Evolutionary conservation across 164 flowering plant species (phyloP).

Genomic region (Umbellularia californica): DNA sequence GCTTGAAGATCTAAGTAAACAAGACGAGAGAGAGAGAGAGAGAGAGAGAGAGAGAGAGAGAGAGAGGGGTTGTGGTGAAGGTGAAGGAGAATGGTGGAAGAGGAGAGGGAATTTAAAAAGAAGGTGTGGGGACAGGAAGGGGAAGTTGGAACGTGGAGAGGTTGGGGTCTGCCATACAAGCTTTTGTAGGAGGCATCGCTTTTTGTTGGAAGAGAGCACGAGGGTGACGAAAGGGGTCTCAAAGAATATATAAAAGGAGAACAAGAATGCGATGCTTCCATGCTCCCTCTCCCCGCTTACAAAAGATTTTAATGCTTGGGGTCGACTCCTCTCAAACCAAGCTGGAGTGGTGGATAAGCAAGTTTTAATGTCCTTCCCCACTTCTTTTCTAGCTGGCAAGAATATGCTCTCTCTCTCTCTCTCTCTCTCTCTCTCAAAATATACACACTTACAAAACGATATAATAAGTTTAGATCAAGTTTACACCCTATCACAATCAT

Average conservation of each 20-base stretch:
- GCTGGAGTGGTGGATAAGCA: slow-evolving; percentile 42
- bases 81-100: slow-evolving; percentile 4
- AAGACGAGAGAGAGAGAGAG: background rate
- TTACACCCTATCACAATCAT: too few relatives aligned
- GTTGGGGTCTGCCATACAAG: slow-evolving; percentile 39
- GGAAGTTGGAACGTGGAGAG: slow-evolving; percentile 45
- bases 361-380: slow-evolving; percentile 27
- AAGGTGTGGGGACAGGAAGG: slow-evolving; percentile 29
- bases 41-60: background rate
- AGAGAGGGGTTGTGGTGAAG: background rate
- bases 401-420: slow-evolving; percentile 12
- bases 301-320: slow-evolving; percentile 22
- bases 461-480: too few relatives aligned
- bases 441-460: too few relatives aligned
- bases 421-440: slow-evolving; percentile 1
- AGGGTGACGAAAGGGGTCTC: slow-evolving; percentile 19
- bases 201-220: slow-evolving; percentile 4
- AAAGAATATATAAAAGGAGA: background rate
- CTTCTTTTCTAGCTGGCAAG: slow-evolving; percentile 32
- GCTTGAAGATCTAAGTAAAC: background rate
- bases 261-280: slow-evolving; percentile 16
- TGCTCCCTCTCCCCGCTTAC: slow-evolving; percentile 19
- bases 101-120: slow-evolving; percentile 7
- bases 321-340: slow-evolving; percentile 19
- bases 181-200: slow-evolving; percentile 19